A percentile compares a stretch with the other conserved stretches of the same genome.
Evolutionary conservation across 1,284 basidiomycete genomes (phyloP).

Genomic region (Flammula alnicola): DNA sequence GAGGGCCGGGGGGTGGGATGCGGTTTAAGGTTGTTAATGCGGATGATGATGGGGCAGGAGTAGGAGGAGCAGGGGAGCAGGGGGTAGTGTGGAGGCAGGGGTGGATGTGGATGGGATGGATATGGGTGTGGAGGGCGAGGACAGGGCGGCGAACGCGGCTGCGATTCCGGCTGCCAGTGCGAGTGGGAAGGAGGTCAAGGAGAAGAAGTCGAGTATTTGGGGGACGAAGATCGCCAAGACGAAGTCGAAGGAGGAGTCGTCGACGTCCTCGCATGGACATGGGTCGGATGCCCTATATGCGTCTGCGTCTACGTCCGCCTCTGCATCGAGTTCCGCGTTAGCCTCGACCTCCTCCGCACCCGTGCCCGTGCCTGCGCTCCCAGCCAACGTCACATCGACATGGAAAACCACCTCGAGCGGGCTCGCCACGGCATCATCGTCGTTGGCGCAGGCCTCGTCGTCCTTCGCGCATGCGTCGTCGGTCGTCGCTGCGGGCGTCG

Average conservation of each 20-base stretch:
- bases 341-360: too few species aligned
- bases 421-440: not conserved
- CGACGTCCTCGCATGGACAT: not conserved
- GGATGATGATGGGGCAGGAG: constrained; percentile 5
- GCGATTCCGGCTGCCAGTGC: too few species aligned
- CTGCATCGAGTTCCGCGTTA: constrained; percentile 3
- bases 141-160: not conserved
- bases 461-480: too few species aligned
- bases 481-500: too few species aligned
- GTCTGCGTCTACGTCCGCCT: not conserved
- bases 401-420: too few species aligned
- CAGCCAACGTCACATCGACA: too few species aligned
- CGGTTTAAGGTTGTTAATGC: constrained; percentile 18
- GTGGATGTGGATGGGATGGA: not conserved
- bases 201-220: constrained; percentile 18
- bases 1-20: not conserved
- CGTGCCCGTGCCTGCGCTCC: too few species aligned
- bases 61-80: not conserved
- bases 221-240: constrained; percentile 15
- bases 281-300: not conserved
- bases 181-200: constrained; percentile 9
- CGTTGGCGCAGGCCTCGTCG: constrained; percentile 7
- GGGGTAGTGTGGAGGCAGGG: constrained; percentile 3
- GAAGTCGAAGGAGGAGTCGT: constrained; percentile 11
- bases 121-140: not conserved